These are phyloP conservation scores for Plantago coronopus DNA, from an alignment of 305 asterid species.

Conservation along the genomic window DNA sequence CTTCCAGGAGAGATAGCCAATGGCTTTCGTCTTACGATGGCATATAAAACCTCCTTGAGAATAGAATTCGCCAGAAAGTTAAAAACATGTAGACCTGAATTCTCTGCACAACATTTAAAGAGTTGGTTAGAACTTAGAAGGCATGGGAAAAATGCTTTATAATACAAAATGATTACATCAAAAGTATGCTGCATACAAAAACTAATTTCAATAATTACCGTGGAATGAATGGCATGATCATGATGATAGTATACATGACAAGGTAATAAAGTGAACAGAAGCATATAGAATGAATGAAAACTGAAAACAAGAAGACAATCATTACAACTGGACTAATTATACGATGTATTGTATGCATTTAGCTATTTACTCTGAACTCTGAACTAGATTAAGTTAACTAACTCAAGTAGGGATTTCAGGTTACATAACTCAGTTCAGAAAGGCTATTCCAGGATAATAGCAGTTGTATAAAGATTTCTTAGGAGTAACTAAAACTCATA, in stretches of 20 bases:
- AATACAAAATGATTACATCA: background rate
- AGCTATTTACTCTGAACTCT: no score
- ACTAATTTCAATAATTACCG: no score
- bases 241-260: no score
- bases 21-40: constrained; percentile 85
- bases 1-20: constrained; percentile 97
- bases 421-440: constrained; percentile 18
- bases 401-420: no score
- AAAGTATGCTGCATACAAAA: no score
- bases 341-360: no score
- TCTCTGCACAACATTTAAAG: constrained; percentile 52
- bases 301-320: no score
- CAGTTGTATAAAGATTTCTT: constrained; percentile 15
- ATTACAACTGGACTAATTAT: no score
- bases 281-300: no score
- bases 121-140: constrained; percentile 27
- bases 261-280: no score
- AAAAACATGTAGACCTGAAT: constrained; percentile 94
- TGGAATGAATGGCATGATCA: no score
- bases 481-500: constrained; percentile 23
- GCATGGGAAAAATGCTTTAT: constrained; percentile 16
- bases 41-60: constrained; percentile 81
- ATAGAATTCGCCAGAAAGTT: constrained; percentile 91
- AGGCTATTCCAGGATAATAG: constrained; percentile 16
- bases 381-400: no score